Base-by-base conservation (phyloP, 2,329 filamentous ascomycete genomes). In the Pestalotiopsis fici region DNA sequence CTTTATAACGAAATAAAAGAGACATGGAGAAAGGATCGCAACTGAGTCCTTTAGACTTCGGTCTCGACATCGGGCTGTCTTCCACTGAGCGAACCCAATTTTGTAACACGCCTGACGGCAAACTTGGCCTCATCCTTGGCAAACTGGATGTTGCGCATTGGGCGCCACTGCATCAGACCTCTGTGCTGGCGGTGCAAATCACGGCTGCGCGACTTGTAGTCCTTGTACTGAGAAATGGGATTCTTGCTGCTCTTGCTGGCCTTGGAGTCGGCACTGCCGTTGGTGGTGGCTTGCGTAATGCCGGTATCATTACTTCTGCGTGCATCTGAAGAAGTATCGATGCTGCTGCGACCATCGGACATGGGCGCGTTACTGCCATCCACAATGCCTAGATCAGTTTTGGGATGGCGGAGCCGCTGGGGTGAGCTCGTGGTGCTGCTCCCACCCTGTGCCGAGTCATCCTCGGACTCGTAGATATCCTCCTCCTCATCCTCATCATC, bases 151-250 rank as follows among this genome's bases (percentile, higher is more conserved):
- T 97, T 97, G 54, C 95, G 86, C 77, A 95, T 92, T 0, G 95
- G 95, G 75, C 90, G 93, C 94, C 95, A 98, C 79, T 98, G 95
- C 93, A 98, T 97, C 76, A 97, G 75, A 0, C 95, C 95, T 12
- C 95, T 87, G 73, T 98, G 94, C 81, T 95, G 94, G 0, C 95
- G 88, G 77, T 95, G 91, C 77, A 98, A 85, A 59, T 92, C 90
- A 70, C 91, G 89, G 76, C 91, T 93, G 69, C 89, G 86, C 66
- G 85, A 84, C 73, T 89, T 90, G 77, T 91, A 89, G 25, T 91
- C 86, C 76, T 90, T 90, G 75, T 86, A 84, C 71, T 86, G 82
- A 71, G 83, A 83, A 68, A 88, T 79, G 0, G 88, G 88, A 70
- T 88, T 88, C 73, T 82, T 86, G 73, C 80, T 82, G 66, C 76